These are phyloP conservation scores for Leptodermis oblonga DNA, from an alignment of 257 asterid species.

Conservation along the genomic window DNA sequence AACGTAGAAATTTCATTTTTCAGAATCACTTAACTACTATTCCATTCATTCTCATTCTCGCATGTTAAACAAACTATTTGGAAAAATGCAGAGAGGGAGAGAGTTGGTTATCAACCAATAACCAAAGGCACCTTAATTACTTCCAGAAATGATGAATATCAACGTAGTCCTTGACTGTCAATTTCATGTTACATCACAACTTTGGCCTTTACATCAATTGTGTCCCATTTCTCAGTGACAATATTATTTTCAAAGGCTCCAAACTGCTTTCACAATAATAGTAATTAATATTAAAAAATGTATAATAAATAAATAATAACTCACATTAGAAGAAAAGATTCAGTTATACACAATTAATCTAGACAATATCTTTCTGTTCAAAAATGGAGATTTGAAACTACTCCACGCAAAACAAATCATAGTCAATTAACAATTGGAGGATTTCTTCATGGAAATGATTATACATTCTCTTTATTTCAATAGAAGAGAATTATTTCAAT, in stretches of 20 bases:
- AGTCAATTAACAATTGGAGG: neutral
- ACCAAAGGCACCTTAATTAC: neutral
- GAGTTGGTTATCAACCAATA: conserved; percentile 13
- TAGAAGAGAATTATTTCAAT: too few species aligned
- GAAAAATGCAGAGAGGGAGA: too few species aligned
- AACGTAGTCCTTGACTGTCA: neutral
- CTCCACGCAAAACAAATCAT: neutral
- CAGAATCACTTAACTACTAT: too few species aligned
- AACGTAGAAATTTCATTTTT: too few species aligned
- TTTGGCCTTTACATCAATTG: neutral
- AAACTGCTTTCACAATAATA: too few species aligned
- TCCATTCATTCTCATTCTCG: too few species aligned
- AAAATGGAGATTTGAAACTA: neutral
- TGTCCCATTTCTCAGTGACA: neutral
- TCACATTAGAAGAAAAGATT: too few species aligned
- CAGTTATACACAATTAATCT: neutral
- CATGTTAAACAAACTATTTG: too few species aligned
- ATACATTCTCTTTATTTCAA: too few species aligned
- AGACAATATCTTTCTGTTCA: neutral
- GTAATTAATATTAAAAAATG: too few species aligned
- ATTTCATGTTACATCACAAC: neutral
- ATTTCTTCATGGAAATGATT: too few species aligned
- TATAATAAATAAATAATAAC: too few species aligned
- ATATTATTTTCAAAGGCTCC: neutral
- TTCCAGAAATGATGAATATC: neutral